Percentiles rank a stretch among this genome's conserved stretches.
Conservation (phyloP, 1,139 yeast species). For the Nakaseomyces kungkrabaensis region DNA sequence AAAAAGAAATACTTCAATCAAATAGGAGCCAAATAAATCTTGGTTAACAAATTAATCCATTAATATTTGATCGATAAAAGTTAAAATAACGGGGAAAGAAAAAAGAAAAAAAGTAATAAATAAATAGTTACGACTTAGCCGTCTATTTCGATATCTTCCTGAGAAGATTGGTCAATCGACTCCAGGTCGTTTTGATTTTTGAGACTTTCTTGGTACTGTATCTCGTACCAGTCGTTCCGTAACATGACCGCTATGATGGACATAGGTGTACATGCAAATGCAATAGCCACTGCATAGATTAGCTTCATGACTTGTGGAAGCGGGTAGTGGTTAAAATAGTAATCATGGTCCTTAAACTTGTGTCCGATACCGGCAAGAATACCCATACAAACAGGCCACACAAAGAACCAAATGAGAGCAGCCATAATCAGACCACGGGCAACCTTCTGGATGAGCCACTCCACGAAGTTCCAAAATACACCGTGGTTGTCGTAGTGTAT, state of each 20-base stretch:
- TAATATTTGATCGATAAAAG: not conserved
- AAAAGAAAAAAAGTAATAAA: not conserved
- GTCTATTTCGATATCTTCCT: not conserved
- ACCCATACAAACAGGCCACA: conserved; percentile 25
- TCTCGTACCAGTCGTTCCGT: conserved; percentile 12
- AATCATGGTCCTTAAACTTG: conserved; percentile 12
- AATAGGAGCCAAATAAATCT: too few relatives aligned
- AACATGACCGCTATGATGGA: conserved; percentile 13
- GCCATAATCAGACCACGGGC: conserved; percentile 13
- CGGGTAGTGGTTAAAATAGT: conserved; percentile 14
- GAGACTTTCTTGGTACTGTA: not conserved
- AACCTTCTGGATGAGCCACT: conserved; percentile 15
- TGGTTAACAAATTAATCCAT: too few relatives aligned
- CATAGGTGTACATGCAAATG: conserved; percentile 14
- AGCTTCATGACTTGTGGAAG: conserved; percentile 19
- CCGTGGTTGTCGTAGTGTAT: conserved; percentile 10
- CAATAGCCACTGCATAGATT: conserved; percentile 16
- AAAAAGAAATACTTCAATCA: too few relatives aligned
- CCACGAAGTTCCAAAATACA: conserved; percentile 9
- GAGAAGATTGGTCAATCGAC: not conserved
- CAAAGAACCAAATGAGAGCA: conserved; percentile 11
- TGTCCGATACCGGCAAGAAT: conserved; percentile 18
- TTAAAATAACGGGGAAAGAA: not conserved
- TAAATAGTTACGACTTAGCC: too few relatives aligned
- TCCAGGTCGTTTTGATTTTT: not conserved